Evolutionary conservation across 176 grass and related monocot genomes (phyloP), one percentile per base, ranked within the genome.

Genomic region (Tillandsia leiboldiana): DNA sequence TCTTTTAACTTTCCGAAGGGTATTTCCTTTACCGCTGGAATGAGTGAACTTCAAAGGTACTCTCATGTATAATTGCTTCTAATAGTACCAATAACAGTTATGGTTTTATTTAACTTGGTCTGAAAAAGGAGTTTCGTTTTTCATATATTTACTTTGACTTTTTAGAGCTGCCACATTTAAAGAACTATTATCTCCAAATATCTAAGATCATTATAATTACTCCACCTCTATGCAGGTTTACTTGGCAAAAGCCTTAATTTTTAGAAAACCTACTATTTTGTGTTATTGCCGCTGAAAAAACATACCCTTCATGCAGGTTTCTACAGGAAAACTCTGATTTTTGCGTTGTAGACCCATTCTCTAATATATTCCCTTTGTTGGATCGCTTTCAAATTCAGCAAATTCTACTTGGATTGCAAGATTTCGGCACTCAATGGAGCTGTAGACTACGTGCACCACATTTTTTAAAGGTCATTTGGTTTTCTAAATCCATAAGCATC

Each of bases 301-400:
- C 66, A 6, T 42, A 7, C 33, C 33, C 33, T 42, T 77, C 80
- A 69, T 71, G 24, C 88, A 96, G 92, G 51, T 92, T 83, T 82
- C 78, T 82, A 53, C 76, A 85, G 86, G 86, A 92, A 14, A 66
- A 83, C 49, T 65, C 82, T 48, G 66, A 83, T 67, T 83, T 84
- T 79, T 92, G 79, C 68, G 28, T 90, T 23, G 76, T 97, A 62
- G 93, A 97, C 51, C 84, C 84, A 59, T 82, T 97, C 78, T 72
- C 83, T 68, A 90, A 85, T 72, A 87, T 97, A 57, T 97, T 81
- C 49, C 89, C 93, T 9, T 77, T 97, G 77, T 72, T 97, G 66
- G 89, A 97, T 77, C 89, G 93, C 67, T 72, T 87, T 78, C 84
- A 87, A 71, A 97, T 97, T 49, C 93, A 97, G 80, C 58, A 97